Percentiles rank a stretch among this genome's conserved stretches.
Evolutionary conservation across 2,329 filamentous ascomycete species (phyloP).

Genomic region (Mycocentrospora acerina): DNA sequence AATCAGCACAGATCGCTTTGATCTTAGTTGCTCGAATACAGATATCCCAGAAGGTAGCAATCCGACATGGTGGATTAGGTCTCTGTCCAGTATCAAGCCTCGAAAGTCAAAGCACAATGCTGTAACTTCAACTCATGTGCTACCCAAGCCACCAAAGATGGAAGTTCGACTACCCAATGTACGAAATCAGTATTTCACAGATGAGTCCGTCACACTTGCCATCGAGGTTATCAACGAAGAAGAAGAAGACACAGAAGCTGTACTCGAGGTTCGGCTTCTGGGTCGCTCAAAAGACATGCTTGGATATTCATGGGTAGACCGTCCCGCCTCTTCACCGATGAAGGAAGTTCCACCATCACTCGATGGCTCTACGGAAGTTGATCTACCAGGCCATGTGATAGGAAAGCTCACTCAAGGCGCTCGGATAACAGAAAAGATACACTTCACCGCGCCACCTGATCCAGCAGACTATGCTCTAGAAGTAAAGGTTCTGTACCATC

Average conservation of each 20-base stretch:
- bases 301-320: conserved; percentile 50
- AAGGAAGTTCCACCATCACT: conserved; percentile 30
- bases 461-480: conserved; percentile 67
- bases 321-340: conserved; percentile 34
- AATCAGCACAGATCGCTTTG: conserved; percentile 66
- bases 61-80: conserved; percentile 39
- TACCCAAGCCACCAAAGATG: conserved; percentile 91
- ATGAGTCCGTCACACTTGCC: conserved; percentile 70
- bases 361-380: conserved; percentile 25
- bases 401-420: conserved; percentile 37
- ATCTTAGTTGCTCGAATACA: conserved; percentile 65
- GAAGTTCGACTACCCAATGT: conserved; percentile 67
- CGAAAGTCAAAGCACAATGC: conserved; percentile 32
- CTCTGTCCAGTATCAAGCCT: conserved; percentile 24
- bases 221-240: conserved; percentile 80
- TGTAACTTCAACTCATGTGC: conserved; percentile 65
- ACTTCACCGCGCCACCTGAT: conserved; percentile 45
- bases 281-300: conserved; percentile 55
- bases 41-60: conserved; percentile 32
- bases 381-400: conserved; percentile 41
- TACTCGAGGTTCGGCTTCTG: conserved; percentile 67
- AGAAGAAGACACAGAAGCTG: conserved; percentile 72
- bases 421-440: conserved; percentile 37
- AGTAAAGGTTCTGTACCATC: conserved; percentile 73
- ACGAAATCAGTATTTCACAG: conserved; percentile 76